phyloP scores from a whole-genome alignment of 148 eudicot species.

The Oxyria digyna region DNA sequence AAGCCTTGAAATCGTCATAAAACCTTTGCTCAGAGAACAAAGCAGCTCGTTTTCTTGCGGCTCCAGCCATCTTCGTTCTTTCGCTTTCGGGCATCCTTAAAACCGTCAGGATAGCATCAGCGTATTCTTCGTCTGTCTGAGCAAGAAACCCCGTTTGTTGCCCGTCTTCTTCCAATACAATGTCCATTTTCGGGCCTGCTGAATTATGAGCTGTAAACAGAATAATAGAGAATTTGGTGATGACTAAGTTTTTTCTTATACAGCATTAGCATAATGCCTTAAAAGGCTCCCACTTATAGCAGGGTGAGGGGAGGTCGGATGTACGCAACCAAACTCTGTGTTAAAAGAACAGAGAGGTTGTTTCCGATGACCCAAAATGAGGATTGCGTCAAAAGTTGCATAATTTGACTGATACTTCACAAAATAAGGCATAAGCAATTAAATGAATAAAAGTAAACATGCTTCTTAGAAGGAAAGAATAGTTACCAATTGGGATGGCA shows the following conservation, averaged over 20 bases:
- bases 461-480: background rate
- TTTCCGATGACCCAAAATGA: too few species aligned
- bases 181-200: constrained; percentile 98
- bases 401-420: too few species aligned
- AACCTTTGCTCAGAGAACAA: constrained; percentile 73
- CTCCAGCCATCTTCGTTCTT: constrained; percentile 64
- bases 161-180: constrained; percentile 77
- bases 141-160: constrained; percentile 14
- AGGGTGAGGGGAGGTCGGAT: too few species aligned
- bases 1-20: constrained; percentile 63
- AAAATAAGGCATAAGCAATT: too few species aligned
- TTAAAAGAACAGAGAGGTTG: too few species aligned
- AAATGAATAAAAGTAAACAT: background rate
- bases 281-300: too few species aligned
- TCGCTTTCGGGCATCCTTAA: constrained; percentile 46
- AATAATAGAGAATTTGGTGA: too few species aligned
- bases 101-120: constrained; percentile 47
- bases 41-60: constrained; percentile 77
- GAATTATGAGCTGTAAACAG: constrained; percentile 75
- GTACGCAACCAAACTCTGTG: too few species aligned
- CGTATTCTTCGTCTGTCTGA: background rate
- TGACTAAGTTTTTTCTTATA: too few species aligned
- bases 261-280: too few species aligned
- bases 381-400: too few species aligned
- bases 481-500: constrained; percentile 84